Evolutionary conservation across 2,329 filamentous ascomycete genomes (phyloP), one percentile per base, ranked within the genome.

Genomic region (Pyrenochaeta sp.): DNA sequence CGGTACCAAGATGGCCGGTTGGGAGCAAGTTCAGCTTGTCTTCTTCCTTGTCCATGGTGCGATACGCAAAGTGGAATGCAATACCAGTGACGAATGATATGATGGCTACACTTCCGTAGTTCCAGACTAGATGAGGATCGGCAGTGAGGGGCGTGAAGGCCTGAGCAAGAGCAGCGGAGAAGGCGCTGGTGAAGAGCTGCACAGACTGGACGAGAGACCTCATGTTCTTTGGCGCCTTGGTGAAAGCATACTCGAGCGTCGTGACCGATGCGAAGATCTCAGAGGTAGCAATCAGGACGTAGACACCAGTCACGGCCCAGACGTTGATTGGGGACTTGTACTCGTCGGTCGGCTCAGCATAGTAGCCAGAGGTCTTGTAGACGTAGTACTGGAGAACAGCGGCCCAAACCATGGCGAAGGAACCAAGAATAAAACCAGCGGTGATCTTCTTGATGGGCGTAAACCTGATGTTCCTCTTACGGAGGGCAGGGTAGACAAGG

Each of bases 381-480:
- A 88, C 84, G 52, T 82, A 79, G 59, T 83, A 80, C 67, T 88
- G 85, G 2, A 87, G 71, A 10, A 86, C 78, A 14, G 81, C 77
- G 4, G 85, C 83, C 53, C 82, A 84, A 17, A 85, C 72, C 76
- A 87, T 87, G 2, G 89, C 84, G 17, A 86, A 68, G 2, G 85
- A 79, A 15, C 84, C 88, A 51, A 89, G 80, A 60, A 86, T 74
- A 80, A 92, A 92, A 44, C 90, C 90, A 6, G 81, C 73, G 1
- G 88, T 82, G 76, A 93, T 92, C 72, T 87, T 87, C 80, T 88
- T 91, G 77, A 92, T 89, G 36, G 89, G 90, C 0, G 84, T 89
- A 79, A 92, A 90, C 49, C 81, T 79, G 70, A 92, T 82, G 39
- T 83, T 84, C 23, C 82, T 54, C 67, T 83, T 86, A 67, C 87